Base-by-base conservation (phyloP, 768 basidiomycete species). In the Amyloporia xantha region DNA sequence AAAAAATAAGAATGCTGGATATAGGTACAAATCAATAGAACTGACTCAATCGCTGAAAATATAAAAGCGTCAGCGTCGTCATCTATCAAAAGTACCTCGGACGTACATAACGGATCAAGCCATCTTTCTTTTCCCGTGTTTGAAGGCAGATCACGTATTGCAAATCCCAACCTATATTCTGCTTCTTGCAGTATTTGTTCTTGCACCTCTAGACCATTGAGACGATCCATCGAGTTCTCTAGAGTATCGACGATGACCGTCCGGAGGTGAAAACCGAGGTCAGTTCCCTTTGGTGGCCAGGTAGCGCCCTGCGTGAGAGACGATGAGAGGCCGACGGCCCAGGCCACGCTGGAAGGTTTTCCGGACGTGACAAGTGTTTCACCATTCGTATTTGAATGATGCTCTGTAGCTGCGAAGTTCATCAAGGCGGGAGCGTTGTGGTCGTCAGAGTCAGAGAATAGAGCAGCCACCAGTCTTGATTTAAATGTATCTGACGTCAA, bases 221-320 rank as follows among this genome's bases (percentile, higher is more conserved):
- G 27, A 39, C 25, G 25, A 48, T 53, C 6, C 51, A 37, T 13
- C 52, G 47, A 35, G 15, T 52, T 60, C 38, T 81, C 81, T 30
- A 90, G 70, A 4, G 87, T 84, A 62, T 91, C 91, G 7, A 92
- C 78, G 56, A 95, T 84, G 6, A 94, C 91, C 0, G 87, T 86
- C 45, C 91, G 68, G 37, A 95, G 68, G 55, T 84, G 81, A 66
- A 86, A 92, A 57, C 88, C 86, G 42, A 95, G 69, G 59, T 93
- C 91, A 2, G 84, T 75, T 4, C 88, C 89, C 15, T 86, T 84
- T 11, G 92, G 92, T 0, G 92, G 92, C 92, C 92, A 95, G 4
- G 74, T 78, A 43, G 81, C 79, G 28, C 84, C 72, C 39, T 86
- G 81, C 30, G 84, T 76, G n/a, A 95, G 65, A 2, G 78, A 76